Percentiles rank a stretch among this genome's conserved stretches.
Evolutionary conservation across 225 moss, liverwort and hornwort genomes (phyloP).

Genomic region (Physcomitrium patens): DNA sequence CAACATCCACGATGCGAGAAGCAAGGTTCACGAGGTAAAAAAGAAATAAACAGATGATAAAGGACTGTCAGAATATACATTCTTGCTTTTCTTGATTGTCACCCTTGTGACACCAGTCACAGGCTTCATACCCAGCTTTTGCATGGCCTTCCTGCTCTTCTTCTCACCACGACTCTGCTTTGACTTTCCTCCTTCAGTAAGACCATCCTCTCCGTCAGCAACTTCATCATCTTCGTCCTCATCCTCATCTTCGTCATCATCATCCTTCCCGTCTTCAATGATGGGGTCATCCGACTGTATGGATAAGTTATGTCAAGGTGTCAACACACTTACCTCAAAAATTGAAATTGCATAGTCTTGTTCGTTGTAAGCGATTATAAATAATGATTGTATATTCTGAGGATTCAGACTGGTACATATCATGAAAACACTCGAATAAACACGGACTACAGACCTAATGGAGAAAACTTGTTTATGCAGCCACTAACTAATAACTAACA

Average conservation of each 20-base stretch:
- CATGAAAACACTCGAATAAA: too few species aligned
- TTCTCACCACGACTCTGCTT: slow-evolving; percentile 95
- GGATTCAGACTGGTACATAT: too few species aligned
- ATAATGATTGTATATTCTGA: too few species aligned
- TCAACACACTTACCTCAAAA: background rate
- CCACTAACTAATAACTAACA: too few species aligned
- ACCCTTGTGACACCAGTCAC: slow-evolving; percentile 82
- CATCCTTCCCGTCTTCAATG: slow-evolving; percentile 86
- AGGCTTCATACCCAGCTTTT: slow-evolving; percentile 91
- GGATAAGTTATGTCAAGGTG: background rate
- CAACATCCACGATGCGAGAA: background rate
- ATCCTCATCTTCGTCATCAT: slow-evolving; percentile 77
- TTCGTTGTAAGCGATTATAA: too few species aligned
- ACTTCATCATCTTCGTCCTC: slow-evolving; percentile 76
- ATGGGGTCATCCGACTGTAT: slow-evolving; percentile 70
- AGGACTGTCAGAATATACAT: slow-evolving; percentile 38
- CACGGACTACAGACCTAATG: too few species aligned
- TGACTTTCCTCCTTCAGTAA: slow-evolving; percentile 39
- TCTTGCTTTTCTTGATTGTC: slow-evolving; percentile 95
- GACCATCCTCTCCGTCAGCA: slow-evolving; percentile 51
- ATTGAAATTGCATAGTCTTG: background rate
- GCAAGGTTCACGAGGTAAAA: background rate
- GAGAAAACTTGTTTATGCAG: too few species aligned
- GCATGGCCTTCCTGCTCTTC: slow-evolving; percentile 94
- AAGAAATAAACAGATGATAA: background rate